Evolutionary conservation across 257 asterid species (phyloP).

Genomic region (Solanum etuberosum): DNA sequence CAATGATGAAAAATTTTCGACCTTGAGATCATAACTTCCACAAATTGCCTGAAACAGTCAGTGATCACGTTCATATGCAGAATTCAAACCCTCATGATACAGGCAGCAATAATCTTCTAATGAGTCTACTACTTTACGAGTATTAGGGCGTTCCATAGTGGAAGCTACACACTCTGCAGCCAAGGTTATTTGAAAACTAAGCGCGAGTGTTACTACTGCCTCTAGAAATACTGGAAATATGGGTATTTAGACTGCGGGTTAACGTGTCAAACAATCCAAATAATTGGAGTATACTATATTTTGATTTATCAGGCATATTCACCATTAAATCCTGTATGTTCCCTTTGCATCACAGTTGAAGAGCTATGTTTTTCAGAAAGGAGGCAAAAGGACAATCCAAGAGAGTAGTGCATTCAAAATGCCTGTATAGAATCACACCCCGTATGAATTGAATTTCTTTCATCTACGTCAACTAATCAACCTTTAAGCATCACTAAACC

Average conservation of each 20-base stretch:
- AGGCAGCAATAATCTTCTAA: not conserved
- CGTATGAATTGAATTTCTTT: not conserved
- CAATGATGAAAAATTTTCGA: conserved; percentile 61
- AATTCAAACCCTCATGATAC: not conserved
- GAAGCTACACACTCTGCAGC: not conserved
- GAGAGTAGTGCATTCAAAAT: not conserved
- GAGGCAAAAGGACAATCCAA: not conserved
- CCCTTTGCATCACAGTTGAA: not conserved
- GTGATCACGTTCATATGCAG: not conserved
- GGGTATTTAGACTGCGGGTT: not conserved
- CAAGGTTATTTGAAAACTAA: not conserved
- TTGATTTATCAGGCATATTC: not conserved
- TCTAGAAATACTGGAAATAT: not conserved
- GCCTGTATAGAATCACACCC: not conserved
- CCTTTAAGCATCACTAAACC: not conserved
- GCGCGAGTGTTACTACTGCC: not conserved
- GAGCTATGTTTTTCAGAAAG: not conserved
- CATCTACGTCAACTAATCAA: not conserved
- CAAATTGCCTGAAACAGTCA: conserved; percentile 64
- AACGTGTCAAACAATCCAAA: not conserved
- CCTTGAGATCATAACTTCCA: conserved; percentile 55
- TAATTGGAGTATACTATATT: not conserved
- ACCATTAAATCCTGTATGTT: not conserved
- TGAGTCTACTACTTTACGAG: not conserved
- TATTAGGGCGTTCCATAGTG: not conserved